Base-by-base conservation (phyloP, 768 basidiomycete genomes). In the Tulasnella sp. region DNA sequence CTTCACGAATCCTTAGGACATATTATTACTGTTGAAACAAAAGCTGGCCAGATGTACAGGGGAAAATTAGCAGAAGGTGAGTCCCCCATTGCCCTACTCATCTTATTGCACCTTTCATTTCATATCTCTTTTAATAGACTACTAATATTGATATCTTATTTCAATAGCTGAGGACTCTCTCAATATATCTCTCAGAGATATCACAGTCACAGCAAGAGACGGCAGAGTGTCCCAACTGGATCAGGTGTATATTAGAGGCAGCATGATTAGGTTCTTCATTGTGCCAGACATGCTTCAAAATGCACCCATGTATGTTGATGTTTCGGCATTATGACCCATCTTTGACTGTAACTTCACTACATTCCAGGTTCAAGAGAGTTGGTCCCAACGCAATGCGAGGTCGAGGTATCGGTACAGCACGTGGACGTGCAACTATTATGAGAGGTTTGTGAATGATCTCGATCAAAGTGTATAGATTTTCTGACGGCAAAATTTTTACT, bases 231-330 rank as follows among this genome's bases (percentile, higher is more conserved):
- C 95, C 10, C 95, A 99, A 65, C 74, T 99, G 45, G 95, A 98
- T 70, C 93, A 96, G 67, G 93, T 96, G 28, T 99, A 99, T 68
- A 99, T 99, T 59, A 75, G 95, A 60, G 95, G 95, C 53, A 92
- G 90, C 65, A 95, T 96, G 87, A 73, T 96, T 58, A 76, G 95
- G 58, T 98, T 95, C 73, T 93, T 98, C 70, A 96, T 98, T 65
- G 95, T 99, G 19, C 95, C 95, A 49, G 95, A 98, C 67, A 96
- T 99, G 87, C 72, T 99, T 59, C 87, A 96, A 64, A 98, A 98
- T 65, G 95, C 95, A 12, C 95, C 95, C 16, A 99, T 99, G 95
- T 92, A 63, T 65, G 86, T 71, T 49, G 48, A 27, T 20, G 56
- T 37, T 32, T 37, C 53, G 34, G 53, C 22, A 16, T 55, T 9